Evolutionary conservation across 1,284 basidiomycete species (phyloP).

Genomic region (Entoloma clypeatum): DNA sequence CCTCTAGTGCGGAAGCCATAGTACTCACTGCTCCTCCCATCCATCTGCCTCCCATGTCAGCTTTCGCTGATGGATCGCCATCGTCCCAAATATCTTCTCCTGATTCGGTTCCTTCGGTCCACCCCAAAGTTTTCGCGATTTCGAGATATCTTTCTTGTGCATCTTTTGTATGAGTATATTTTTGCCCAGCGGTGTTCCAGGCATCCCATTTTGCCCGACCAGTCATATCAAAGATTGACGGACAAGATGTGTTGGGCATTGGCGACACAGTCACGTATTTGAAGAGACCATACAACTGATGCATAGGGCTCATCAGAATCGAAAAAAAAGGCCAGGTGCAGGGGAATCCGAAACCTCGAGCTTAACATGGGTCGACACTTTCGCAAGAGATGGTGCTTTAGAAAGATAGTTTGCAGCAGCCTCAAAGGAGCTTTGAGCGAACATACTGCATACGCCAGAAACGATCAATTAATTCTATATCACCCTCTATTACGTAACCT

Average conservation of each 20-base stretch:
- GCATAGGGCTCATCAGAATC: too few species aligned
- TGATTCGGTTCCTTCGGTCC: conserved; percentile 51
- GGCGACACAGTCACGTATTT: conserved; percentile 67
- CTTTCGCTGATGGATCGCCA: conserved; percentile 16
- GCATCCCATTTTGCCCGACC: conserved; percentile 88
- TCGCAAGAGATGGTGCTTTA: conserved; percentile 45
- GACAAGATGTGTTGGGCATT: conserved; percentile 55
- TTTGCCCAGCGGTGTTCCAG: conserved; percentile 58
- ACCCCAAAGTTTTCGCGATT: conserved; percentile 67
- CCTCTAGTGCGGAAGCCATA: conserved; percentile 41
- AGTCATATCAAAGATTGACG: conserved; percentile 78
- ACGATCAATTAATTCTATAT: conserved; percentile 8
- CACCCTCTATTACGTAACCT: conserved; percentile 22
- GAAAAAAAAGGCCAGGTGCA: conserved; percentile 29
- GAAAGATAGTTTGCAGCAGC: conserved; percentile 66
- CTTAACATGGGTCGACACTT: conserved; percentile 57
- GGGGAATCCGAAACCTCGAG: conserved; percentile 60
- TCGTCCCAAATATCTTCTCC: conserved; percentile 24
- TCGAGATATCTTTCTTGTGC: conserved; percentile 65
- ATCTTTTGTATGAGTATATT: conserved; percentile 42
- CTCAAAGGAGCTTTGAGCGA: neutral
- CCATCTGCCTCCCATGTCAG: conserved; percentile 28
- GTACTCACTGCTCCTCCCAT: conserved; percentile 30
- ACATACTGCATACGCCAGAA: neutral
- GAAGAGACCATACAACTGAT: conserved; percentile 83